Conservation (phyloP, 805 yeast species). For the Candida chauliodis region DNA sequence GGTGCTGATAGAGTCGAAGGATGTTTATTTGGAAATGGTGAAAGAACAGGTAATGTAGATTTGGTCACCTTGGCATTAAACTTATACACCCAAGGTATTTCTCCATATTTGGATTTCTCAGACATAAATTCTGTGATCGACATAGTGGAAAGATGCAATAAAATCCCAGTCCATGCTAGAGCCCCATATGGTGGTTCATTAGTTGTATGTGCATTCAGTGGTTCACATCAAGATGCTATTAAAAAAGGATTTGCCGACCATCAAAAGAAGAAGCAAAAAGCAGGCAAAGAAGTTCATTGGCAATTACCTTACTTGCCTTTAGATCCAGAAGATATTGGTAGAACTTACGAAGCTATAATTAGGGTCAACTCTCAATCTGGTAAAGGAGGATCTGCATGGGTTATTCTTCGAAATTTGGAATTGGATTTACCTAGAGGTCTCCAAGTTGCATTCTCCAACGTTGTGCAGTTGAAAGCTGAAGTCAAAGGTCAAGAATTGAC, state of each 20-base stretch:
- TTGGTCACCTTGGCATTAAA: constrained; percentile 74
- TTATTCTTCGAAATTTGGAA: constrained; percentile 69
- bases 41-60: constrained; percentile 85
- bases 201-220: constrained; percentile 80
- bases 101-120: constrained; percentile 68
- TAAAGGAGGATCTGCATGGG: constrained; percentile 90
- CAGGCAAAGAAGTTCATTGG: constrained; percentile 49
- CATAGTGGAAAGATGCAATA: constrained; percentile 74
- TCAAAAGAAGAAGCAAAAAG: constrained; percentile 33
- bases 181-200: constrained; percentile 82
- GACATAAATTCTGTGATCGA: constrained; percentile 65
- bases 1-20: constrained; percentile 91
- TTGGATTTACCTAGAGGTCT: constrained; percentile 78
- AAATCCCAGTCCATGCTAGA: constrained; percentile 73
- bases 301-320: constrained; percentile 77
- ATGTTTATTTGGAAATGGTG: constrained; percentile 82
- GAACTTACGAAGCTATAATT: constrained; percentile 89
- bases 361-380: constrained; percentile 87
- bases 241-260: constrained; percentile 69
- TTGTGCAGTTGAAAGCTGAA: constrained; percentile 71
- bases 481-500: constrained; percentile 67
- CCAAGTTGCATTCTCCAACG: constrained; percentile 70
- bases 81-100: constrained; percentile 73
- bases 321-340: constrained; percentile 81
- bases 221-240: constrained; percentile 87